Conservation (phyloP, 208 protist species). For the Trypanosoma scelopori region DNA sequence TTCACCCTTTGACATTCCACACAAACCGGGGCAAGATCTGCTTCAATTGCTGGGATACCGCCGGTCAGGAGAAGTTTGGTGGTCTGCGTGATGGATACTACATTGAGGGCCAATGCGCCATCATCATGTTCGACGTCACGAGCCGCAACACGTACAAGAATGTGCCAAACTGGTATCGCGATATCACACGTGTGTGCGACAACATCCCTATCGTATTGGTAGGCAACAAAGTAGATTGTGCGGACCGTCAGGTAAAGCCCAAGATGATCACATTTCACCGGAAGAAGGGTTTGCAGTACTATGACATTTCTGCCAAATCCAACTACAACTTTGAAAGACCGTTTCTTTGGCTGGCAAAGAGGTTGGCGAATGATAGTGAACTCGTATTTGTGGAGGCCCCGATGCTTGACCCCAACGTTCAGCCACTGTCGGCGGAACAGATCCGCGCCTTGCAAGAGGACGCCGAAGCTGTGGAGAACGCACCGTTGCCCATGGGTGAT, state of each 20-base stretch:
- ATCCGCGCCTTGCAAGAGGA: constrained; percentile 86
- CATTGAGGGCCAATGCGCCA: constrained; percentile 98
- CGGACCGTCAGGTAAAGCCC: constrained; percentile 99
- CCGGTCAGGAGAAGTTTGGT: constrained; percentile 99
- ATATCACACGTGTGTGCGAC: constrained; percentile 99
- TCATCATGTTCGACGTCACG: constrained; percentile 99
- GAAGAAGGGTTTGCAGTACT: constrained; percentile 99
- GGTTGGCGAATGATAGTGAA: constrained; percentile 95
- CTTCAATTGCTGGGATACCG: constrained; percentile 99
- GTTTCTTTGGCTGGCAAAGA: constrained; percentile 99
- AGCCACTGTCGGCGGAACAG: constrained; percentile 78
- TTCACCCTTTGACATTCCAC: constrained; percentile 98
- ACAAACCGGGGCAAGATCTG: constrained; percentile 98
- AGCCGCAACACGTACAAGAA: constrained; percentile 99
- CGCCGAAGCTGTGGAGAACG: constrained; percentile 76
- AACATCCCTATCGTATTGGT: constrained; percentile 99
- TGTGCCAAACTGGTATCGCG: constrained; percentile 99
- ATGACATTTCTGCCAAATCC: constrained; percentile 99
- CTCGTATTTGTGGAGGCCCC: constrained; percentile 94
- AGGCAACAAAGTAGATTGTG: constrained; percentile 99
- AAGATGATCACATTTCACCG: constrained; percentile 99
- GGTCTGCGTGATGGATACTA: constrained; percentile 99
- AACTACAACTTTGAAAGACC: constrained; percentile 99
- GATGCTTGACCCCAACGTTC: constrained; percentile 69
- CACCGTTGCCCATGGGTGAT: constrained; percentile 95